These are phyloP conservation scores for Wallemia ichthyophaga DNA, from an alignment of 1,284 basidiomycete genomes.

Conservation along the genomic window DNA sequence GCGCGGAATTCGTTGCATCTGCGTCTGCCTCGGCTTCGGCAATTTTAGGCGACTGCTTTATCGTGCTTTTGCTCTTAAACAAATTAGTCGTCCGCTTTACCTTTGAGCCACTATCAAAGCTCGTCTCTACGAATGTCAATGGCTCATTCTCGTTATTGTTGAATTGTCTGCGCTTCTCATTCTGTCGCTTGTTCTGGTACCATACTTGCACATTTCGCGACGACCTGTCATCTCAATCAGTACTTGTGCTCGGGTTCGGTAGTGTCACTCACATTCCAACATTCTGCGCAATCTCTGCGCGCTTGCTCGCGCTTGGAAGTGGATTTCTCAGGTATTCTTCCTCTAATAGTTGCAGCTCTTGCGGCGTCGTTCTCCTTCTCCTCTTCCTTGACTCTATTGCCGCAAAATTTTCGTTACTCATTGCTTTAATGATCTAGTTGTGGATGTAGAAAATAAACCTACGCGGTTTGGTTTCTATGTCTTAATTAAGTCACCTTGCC, in stretches of 20 bases:
- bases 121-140: neutral
- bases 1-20: neutral
- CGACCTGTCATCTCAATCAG: too few relatives aligned
- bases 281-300: conserved; percentile 6
- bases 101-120: neutral
- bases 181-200: conserved; percentile 8
- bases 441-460: neutral
- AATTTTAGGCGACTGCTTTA: too few relatives aligned
- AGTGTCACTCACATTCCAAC: conserved; percentile 6
- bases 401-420: neutral
- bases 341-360: conserved; percentile 11
- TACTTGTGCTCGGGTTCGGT: too few relatives aligned
- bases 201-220: conserved; percentile 8
- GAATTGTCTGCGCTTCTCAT: neutral
- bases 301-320: conserved; percentile 6
- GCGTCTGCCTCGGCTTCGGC: too few relatives aligned
- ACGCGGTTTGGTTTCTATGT: neutral
- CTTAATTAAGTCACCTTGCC: neutral
- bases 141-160: neutral
- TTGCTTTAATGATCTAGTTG: neutral
- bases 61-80: neutral
- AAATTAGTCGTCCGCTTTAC: neutral
- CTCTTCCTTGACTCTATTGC: conserved; percentile 2
- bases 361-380: conserved; percentile 8
- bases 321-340: conserved; percentile 6